These are phyloP conservation scores for Sodiomyces alkalinus DNA, from an alignment of 2,329 filamentous ascomycete genomes.

Conservation along the genomic window DNA sequence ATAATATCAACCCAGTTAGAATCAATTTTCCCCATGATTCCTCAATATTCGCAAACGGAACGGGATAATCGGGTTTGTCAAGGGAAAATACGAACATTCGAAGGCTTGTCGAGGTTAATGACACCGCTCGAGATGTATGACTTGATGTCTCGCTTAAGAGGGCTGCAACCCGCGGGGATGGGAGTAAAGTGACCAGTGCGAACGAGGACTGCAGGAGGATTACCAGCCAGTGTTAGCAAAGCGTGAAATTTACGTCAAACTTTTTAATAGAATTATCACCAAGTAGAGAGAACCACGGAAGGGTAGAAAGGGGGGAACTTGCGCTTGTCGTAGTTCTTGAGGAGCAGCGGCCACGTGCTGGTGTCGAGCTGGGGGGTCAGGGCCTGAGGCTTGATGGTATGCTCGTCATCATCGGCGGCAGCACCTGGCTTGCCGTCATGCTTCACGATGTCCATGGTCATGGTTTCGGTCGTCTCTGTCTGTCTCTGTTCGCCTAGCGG, in stretches of 20 bases:
- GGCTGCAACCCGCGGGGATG: slow-evolving; percentile 83
- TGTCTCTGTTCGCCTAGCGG: too few species aligned
- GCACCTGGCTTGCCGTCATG: slow-evolving; percentile 13
- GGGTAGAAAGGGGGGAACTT: slow-evolving; percentile 22
- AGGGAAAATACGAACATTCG: slow-evolving; percentile 5
- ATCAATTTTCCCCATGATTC: background rate
- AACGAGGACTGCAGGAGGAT: slow-evolving; percentile 54
- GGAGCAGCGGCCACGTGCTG: slow-evolving; percentile 79
- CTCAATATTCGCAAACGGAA: too few species aligned
- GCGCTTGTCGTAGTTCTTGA: slow-evolving; percentile 94
- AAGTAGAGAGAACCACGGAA: slow-evolving; percentile 2
- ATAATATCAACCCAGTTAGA: slow-evolving; percentile 2
- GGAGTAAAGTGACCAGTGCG: slow-evolving; percentile 95
- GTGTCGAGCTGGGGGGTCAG: slow-evolving; percentile 66
- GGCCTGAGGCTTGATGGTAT: slow-evolving; percentile 85
- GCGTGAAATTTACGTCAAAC: too few species aligned
- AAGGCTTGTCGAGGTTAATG: slow-evolving; percentile 79
- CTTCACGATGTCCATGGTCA: slow-evolving; percentile 33
- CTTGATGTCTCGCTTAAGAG: slow-evolving; percentile 88
- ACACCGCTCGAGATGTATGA: slow-evolving; percentile 94
- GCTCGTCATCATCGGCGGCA: slow-evolving; percentile 48
- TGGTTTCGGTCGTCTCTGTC: slow-evolving; percentile 10
- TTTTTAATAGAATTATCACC: too few species aligned
- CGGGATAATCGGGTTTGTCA: background rate
- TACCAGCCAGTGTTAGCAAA: slow-evolving; percentile 10